Evolutionary conservation across 495 filamentous ascomycete species (phyloP), one percentile per base, ranked within the genome.

Genomic region (Bombardia bombarda): DNA sequence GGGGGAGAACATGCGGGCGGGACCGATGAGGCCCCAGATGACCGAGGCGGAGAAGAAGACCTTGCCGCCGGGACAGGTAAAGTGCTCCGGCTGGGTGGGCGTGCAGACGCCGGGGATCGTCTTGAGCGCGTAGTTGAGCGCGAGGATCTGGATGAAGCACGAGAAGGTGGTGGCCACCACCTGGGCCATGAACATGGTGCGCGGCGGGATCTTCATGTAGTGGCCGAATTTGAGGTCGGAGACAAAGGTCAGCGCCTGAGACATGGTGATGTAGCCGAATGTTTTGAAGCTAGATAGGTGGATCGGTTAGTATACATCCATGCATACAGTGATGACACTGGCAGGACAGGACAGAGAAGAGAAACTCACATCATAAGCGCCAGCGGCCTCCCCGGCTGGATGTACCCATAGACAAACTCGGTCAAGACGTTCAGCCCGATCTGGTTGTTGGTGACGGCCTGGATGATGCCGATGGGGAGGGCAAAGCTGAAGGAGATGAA

Each of bases 391-490:
- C 82, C 82, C 2, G 81, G 74, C 44, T 82, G 80, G 18, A 83
- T 82, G 56, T 85, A 85, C 0, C 83, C 82, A 23, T 74, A 79
- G 37, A 87, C 66, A 46, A 86, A 86, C 59, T 86, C 82, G 3
- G 82, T 84, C 34, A 86, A 57, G 17, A 86, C 68, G 42, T 84
- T 84, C 20, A 84, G 56, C 20, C 80, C 82, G 41, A 82, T 82
- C 49, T 77, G 75, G 42, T 79, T 82, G 50, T 83, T 83, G 2
- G 80, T 83, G 25, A 83, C 63, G 1, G 81, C 82, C 48, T 83
- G 78, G 23, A 77, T 73, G 51, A 77, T 77, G 22, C 74, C 74
- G 35, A 75, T 74, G 3, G 75, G 74, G 18, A 80, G 50, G 6
- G 74, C 64, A 39, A 75, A 78, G 22, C 55, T 53, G 47, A 77